A percentile compares a stretch with the other conserved stretches of the same genome.
Evolutionary conservation across 345 rosid genomes (phyloP).

Genomic region (Acer saccharum): DNA sequence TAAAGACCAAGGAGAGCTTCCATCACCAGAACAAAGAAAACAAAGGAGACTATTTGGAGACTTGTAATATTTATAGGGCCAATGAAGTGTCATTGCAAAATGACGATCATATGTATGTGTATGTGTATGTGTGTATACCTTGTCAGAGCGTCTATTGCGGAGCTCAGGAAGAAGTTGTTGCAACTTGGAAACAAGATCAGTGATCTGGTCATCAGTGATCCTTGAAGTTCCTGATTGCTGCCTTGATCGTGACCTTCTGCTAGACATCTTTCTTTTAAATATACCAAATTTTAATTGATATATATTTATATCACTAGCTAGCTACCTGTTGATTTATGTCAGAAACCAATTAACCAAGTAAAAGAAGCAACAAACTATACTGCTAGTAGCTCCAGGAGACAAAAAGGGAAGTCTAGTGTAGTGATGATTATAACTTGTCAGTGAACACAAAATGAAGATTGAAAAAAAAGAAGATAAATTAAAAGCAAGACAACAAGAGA

Average conservation of each 20-base stretch:
- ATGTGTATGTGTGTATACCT: slow-evolving; percentile 34
- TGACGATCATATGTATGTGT: too few species aligned
- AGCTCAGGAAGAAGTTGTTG: slow-evolving; percentile 90
- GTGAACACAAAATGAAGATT: neutral
- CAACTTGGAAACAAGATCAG: slow-evolving; percentile 81
- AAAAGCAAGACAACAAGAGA: neutral
- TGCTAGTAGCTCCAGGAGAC: neutral
- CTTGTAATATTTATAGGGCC: neutral
- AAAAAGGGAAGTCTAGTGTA: neutral
- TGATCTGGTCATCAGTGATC: slow-evolving; percentile 89
- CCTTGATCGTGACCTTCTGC: slow-evolving; percentile 80
- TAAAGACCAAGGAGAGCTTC: too few species aligned
- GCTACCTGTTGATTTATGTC: neutral
- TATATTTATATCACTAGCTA: too few species aligned
- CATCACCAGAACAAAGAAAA: neutral
- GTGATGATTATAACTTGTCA: neutral
- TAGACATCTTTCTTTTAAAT: slow-evolving; percentile 52
- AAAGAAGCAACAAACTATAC: neutral
- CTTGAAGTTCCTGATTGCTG: slow-evolving; percentile 65
- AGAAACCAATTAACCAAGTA: neutral
- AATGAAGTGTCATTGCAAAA: neutral
- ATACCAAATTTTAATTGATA: neutral
- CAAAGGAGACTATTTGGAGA: neutral
- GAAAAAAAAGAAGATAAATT: neutral
- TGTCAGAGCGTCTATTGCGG: slow-evolving; percentile 61